A percentile compares a stretch with the other conserved stretches of the same genome.
These are phyloP conservation scores for Yamagishiella unicocca DNA, from an alignment of 139 green algal genomes.

Conservation along the genomic window DNA sequence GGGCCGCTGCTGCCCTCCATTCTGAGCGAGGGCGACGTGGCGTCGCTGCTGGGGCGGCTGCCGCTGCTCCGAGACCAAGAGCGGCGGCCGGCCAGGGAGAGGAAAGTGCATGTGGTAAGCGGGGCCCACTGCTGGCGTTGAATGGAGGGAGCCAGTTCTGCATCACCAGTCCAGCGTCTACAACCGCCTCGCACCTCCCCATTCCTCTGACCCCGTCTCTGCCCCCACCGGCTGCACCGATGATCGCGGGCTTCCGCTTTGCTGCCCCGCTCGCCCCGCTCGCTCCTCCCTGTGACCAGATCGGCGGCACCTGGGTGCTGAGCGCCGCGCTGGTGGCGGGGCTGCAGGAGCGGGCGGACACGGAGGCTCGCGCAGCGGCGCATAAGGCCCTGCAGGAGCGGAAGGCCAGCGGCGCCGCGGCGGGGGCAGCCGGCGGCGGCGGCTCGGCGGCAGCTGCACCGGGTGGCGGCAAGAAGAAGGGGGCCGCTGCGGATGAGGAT, in stretches of 20 bases:
- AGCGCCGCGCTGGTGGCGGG: conserved; percentile 23
- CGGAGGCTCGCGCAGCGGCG: conserved; percentile 58
- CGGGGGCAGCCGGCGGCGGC: conserved; percentile 12
- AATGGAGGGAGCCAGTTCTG: too few relatives aligned
- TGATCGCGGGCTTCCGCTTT: too few relatives aligned
- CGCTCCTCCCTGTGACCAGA: not conserved
- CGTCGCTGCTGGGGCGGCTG: conserved; percentile 57
- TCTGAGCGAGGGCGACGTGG: conserved; percentile 61
- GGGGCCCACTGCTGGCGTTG: too few relatives aligned
- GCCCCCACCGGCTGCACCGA: too few relatives aligned
- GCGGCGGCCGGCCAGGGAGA: conserved; percentile 23
- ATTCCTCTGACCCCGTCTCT: too few relatives aligned
- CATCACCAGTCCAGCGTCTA: too few relatives aligned
- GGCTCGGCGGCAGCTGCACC: not conserved
- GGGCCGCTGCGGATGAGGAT: conserved; percentile 18
- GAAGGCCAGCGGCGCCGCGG: conserved; percentile 33
- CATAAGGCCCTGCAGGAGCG: conserved; percentile 66
- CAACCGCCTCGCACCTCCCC: too few relatives aligned
- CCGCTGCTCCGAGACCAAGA: not conserved
- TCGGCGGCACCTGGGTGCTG: conserved; percentile 39
- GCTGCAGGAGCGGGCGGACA: conserved; percentile 51
- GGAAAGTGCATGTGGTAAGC: conserved; percentile 1
- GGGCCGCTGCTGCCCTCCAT: conserved; percentile 62
- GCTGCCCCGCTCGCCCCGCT: too few relatives aligned
- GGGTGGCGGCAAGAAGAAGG: conserved; percentile 37